Evolutionary conservation across 2,329 filamentous ascomycete genomes (phyloP), one percentile per base, ranked within the genome.

Genomic region (Aspergillus nomiae): DNA sequence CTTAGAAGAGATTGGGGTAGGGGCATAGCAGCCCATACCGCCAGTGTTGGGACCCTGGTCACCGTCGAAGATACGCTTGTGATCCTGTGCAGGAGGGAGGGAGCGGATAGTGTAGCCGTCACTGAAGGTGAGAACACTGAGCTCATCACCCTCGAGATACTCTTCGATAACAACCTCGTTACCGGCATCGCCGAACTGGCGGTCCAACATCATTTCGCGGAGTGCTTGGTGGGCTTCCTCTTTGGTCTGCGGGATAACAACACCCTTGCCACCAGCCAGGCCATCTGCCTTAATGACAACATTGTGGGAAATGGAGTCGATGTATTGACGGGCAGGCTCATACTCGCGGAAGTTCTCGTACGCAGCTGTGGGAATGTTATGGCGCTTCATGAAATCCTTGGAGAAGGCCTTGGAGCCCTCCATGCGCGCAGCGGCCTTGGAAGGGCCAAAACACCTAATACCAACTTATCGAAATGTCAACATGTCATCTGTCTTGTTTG

Each of bases 351-450:
- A 97, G 82, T 96, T 97, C 77, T 90, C 87, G 81, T 97, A 98
- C 45, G 87, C 88, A 19, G 95, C 95, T 1, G 95, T 98, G 43
- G 94, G 94, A 71, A 99, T 96, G 72, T 86, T 86, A 80, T 96
- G 88, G 68, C 90, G 89, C 78, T 91, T 90, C 95, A 98, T 99
- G 76, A 98, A 98, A 78, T 98, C 94, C 77, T 99, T 99, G 65
- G 92, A 93, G 78, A 96, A 98, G 12, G 94, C 92, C 84, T 99
- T 99, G 81, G 92, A 96, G 64, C 95, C 95, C 80, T 99, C 95
- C 86, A 99, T 92, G 51, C 87, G 86, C 21, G 95, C 94, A 26
- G 95, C 94, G 56, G 88, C 87, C 80, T 91, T 89, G 62, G 89
- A 91, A 6, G 95, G 95, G 2, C 94, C 95, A 74, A 97, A 98